Conservation (phyloP, 1,139 yeast genomes). For the Geotrichum aggregatum region DNA sequence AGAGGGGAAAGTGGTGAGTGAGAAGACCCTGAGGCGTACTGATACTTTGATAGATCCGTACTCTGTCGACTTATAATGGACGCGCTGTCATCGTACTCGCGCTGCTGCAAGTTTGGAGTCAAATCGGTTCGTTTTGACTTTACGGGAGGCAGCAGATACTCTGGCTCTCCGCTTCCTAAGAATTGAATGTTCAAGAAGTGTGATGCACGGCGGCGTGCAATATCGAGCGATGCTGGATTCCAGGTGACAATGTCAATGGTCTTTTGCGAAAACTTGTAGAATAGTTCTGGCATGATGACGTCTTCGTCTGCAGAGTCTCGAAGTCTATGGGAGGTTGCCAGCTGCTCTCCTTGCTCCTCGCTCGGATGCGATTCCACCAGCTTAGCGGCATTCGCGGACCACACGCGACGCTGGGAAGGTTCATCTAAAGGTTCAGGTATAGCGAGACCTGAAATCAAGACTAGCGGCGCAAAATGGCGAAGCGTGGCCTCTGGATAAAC, state of each 20-base stretch:
- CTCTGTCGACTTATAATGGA: constrained; percentile 8
- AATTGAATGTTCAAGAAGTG: constrained; percentile 30
- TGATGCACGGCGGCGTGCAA: constrained; percentile 9
- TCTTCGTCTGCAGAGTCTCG: constrained; percentile 11
- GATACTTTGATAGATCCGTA: constrained; percentile 25
- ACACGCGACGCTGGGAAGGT: background rate
- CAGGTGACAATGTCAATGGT: constrained; percentile 14
- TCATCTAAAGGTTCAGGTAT: constrained; percentile 14
- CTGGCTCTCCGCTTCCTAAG: constrained; percentile 13
- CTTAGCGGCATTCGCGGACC: constrained; percentile 10
- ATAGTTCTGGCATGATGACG: constrained; percentile 22
- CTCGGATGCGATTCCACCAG: constrained; percentile 25
- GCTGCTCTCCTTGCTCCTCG: constrained; percentile 24
- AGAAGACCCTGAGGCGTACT: constrained; percentile 32
- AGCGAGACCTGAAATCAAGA: constrained; percentile 32
- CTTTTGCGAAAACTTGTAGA: constrained; percentile 18
- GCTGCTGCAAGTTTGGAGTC: background rate
- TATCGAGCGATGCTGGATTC: constrained; percentile 19
- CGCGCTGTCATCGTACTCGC: background rate
- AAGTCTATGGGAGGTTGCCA: constrained; percentile 23
- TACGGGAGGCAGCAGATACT: constrained; percentile 18
- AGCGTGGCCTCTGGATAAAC: constrained; percentile 27
- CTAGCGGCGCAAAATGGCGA: constrained; percentile 31
- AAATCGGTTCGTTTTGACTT: constrained; percentile 5
- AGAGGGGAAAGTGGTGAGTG: constrained; percentile 45